Evolutionary conservation across 176 grass and related monocot species (phyloP).

Genomic region (Rhipidocladum racemiflorum): DNA sequence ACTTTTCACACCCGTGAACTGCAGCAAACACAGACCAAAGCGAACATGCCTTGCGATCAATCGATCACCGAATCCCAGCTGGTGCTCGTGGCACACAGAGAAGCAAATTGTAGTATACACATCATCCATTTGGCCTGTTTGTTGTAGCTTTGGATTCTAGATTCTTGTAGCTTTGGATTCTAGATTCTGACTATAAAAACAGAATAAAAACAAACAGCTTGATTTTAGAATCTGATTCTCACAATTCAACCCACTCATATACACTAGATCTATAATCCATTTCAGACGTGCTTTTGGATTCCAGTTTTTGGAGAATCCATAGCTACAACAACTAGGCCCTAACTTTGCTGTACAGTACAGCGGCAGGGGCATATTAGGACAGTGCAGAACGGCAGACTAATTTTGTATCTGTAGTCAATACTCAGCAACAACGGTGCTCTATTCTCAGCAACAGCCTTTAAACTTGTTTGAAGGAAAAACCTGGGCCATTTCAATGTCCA

Average conservation of each 20-base stretch:
- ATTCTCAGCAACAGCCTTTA: not conserved
- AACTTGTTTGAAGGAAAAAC: not conserved
- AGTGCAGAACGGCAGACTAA: not conserved
- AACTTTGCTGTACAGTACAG: not conserved
- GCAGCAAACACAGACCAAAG: not conserved
- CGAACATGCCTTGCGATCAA: not conserved
- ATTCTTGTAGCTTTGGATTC: too few species aligned
- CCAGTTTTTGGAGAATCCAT: too few species aligned
- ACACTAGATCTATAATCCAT: too few species aligned
- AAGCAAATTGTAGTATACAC: not conserved
- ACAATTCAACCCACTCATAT: too few species aligned
- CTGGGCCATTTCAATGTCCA: not conserved
- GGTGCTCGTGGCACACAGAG: not conserved
- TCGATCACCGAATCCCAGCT: not conserved
- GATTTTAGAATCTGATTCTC: too few species aligned
- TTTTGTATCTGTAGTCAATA: not conserved
- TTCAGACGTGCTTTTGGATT: too few species aligned
- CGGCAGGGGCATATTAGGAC: not conserved
- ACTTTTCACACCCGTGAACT: not conserved
- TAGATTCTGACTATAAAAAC: too few species aligned
- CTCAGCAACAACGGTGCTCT: not conserved
- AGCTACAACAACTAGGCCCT: not conserved
- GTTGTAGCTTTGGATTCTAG: too few species aligned
- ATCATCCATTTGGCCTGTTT: not conserved
- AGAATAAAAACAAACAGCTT: too few species aligned